phyloP scores from a whole-genome alignment of 2,329 filamentous ascomycete genomes.

The Podosphaera fusca region DNA sequence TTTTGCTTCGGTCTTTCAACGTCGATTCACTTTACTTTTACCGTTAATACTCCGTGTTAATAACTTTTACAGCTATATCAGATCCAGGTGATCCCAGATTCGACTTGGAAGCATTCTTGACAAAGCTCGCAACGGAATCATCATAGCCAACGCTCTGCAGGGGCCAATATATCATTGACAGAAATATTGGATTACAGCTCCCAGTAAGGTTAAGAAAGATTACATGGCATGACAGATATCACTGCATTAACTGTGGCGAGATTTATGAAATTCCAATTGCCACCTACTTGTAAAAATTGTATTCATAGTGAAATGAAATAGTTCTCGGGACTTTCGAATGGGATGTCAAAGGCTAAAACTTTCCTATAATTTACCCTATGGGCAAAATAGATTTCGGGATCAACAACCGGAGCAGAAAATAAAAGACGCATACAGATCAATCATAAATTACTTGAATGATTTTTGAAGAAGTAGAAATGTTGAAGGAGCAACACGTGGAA shows the following conservation, averaged over 20 bases:
- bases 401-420: too few relatives aligned
- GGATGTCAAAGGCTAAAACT: neutral
- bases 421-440: too few relatives aligned
- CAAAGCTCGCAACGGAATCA: slow-evolving; percentile 29
- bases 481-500: too few relatives aligned
- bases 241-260: slow-evolving; percentile 11
- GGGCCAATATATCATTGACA: slow-evolving; percentile 10
- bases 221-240: slow-evolving; percentile 9
- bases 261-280: slow-evolving; percentile 15
- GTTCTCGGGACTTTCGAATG: slow-evolving; percentile 1
- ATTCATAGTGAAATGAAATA: slow-evolving; percentile 15
- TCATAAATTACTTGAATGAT: too few relatives aligned
- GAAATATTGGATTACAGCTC: slow-evolving; percentile 9
- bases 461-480: too few relatives aligned
- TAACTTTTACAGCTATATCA: slow-evolving; percentile 32
- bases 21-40: neutral
- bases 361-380: neutral
- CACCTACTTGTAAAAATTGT: slow-evolving; percentile 17
- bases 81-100: slow-evolving; percentile 76
- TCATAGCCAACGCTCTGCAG: slow-evolving; percentile 6
- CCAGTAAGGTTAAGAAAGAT: slow-evolving; percentile 5
- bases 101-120: slow-evolving; percentile 71
- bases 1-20: too few relatives aligned
- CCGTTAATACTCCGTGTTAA: neutral
- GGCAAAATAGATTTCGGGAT: too few relatives aligned